Conservation (phyloP, 2,329 filamentous ascomycete genomes). For the Epichloe gansuensis region DNA sequence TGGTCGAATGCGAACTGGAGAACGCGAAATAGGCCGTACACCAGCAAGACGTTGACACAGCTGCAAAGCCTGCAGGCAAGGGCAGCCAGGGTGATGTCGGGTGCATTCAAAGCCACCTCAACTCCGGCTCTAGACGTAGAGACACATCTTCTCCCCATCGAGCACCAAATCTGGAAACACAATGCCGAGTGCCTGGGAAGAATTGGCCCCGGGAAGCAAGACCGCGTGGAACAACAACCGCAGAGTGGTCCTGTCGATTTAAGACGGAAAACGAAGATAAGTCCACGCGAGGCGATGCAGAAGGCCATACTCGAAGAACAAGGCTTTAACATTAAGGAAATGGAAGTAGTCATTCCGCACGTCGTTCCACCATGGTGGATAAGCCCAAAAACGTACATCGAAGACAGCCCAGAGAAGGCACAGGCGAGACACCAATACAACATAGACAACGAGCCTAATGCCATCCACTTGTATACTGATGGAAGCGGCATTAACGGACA, state of each 20-base stretch:
- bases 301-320: background rate
- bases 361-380: conserved; percentile 3
- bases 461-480: conserved; percentile 4
- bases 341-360: background rate
- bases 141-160: conserved; percentile 12
- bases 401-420: background rate
- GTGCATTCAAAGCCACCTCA: conserved; percentile 13
- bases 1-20: conserved; percentile 9
- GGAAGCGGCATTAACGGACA: conserved; percentile 6
- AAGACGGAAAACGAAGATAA: background rate
- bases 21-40: background rate
- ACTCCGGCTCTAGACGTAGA: conserved; percentile 13
- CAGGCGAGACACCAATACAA: background rate
- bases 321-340: background rate
- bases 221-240: background rate
- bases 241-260: background rate
- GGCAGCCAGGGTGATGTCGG: conserved; percentile 15
- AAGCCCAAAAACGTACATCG: background rate
- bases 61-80: background rate
- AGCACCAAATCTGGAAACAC: conserved; percentile 7
- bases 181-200: background rate
- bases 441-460: conserved; percentile 2
- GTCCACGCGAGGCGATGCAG: background rate
- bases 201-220: background rate
- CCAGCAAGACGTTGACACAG: background rate